Base-by-base conservation (phyloP, 345 rosid species). In the Salix viminalis region DNA sequence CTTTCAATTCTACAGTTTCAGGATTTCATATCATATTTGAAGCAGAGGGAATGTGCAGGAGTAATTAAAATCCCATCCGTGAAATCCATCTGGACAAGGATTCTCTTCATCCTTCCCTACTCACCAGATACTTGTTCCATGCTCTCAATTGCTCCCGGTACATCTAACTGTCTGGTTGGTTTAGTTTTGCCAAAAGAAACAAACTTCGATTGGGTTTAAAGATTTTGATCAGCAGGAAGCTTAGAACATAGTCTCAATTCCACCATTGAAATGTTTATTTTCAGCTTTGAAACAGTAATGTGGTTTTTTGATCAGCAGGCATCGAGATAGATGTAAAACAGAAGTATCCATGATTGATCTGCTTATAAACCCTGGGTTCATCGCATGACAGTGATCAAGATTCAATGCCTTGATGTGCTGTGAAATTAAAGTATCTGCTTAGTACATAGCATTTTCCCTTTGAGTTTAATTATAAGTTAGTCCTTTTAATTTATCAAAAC, bases 11-110 rank as follows among this genome's bases (percentile, higher is more conserved):
- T 79, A 80, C 92, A 96, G 99, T 89, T 93, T 84, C 94, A 90
- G 89, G 97, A 93, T 80, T 96, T 93, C 83, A 89, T 89, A 74
- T 82, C 95, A 24, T 92, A 96, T 89, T 86, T 96, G 89, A 93
- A 86, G 90, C 99, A 91, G 87, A 88, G 97, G 80, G 94, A 91
- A 24, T 96, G 99, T 76, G 98, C 99, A 0, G 99, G 99, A 79
- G 99, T 96, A 41, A 96, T 96, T 76, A 96, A 91, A 84, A 86
- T 96, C 77, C 98, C 98, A 32, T 90, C 89, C n/a, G 69, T 80
- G 67, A 90, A 82, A 76, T 85, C 93, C 66, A 81, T 92, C 73
- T 93, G 99, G 99, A 83, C 96, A 52, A 90, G 99, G 91, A 97
- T 91, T 85, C 92, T 93, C 76, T 96, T 93, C 77, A 89, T 93